A percentile compares a stretch with the other conserved stretches of the same genome.
phyloP scores from a whole-genome alignment of 495 filamentous ascomycete species.

The Bacidia gigantensis region DNA sequence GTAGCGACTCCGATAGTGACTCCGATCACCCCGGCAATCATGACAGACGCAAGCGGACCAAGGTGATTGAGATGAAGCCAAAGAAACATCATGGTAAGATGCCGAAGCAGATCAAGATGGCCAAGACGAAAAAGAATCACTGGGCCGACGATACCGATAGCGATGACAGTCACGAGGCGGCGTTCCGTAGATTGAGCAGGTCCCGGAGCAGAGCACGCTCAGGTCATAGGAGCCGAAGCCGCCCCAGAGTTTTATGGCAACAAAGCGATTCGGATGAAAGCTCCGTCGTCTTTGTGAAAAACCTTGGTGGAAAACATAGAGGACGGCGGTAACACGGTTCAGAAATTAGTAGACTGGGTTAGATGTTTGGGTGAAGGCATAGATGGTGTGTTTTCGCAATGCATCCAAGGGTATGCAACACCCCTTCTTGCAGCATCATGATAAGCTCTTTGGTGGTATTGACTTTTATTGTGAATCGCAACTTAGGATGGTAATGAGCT shows the following conservation, averaged over 20 bases:
- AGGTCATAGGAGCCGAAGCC: neutral
- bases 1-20: neutral
- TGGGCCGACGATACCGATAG: neutral
- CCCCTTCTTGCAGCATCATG: too few relatives aligned
- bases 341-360: too few relatives aligned
- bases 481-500: too few relatives aligned
- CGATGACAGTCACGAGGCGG: neutral
- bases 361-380: too few relatives aligned
- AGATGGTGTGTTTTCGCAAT: too few relatives aligned
- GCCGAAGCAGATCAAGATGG: slow-evolving; percentile 3
- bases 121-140: neutral
- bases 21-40: neutral
- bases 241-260: neutral
- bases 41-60: neutral
- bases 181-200: neutral
- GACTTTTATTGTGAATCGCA: too few relatives aligned
- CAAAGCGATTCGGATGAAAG: neutral
- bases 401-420: too few relatives aligned
- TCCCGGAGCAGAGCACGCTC: neutral
- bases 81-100: neutral
- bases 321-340: neutral
- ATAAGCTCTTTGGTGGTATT: too few relatives aligned
- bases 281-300: neutral
- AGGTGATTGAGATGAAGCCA: neutral
- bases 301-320: neutral